Percentiles rank a stretch among this genome's conserved stretches.
Conservation (phyloP, 2,329 filamentous ascomycete species). For the Stylonectria norvegica region DNA sequence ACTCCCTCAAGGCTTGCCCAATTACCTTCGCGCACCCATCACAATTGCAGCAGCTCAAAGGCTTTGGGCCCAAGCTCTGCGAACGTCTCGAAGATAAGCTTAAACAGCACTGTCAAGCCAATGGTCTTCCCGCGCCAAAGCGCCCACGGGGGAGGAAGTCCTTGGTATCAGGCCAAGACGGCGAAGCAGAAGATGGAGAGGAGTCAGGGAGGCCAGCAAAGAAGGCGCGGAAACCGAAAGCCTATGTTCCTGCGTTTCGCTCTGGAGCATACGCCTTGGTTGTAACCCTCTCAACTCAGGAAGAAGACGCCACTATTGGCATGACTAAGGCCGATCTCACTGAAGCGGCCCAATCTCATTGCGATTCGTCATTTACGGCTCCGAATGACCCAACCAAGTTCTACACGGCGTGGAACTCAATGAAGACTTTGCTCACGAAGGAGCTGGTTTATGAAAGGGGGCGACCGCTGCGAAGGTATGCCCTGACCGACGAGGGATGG, state of each 20-base stretch:
- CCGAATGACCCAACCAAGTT: constrained; percentile 65
- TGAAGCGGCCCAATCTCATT: constrained; percentile 65
- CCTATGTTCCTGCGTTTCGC: constrained; percentile 69
- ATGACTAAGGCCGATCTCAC: constrained; percentile 68
- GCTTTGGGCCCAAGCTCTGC: constrained; percentile 70
- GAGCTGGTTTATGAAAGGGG: constrained; percentile 71
- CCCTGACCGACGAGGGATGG: constrained; percentile 74
- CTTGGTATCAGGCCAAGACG: constrained; percentile 24
- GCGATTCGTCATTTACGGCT: constrained; percentile 68
- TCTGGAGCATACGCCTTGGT: constrained; percentile 73
- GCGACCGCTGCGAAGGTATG: constrained; percentile 64
- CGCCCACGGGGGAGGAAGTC: constrained; percentile 47
- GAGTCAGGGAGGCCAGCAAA: constrained; percentile 46
- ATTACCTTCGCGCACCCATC: constrained; percentile 68
- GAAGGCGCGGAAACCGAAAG: constrained; percentile 56
- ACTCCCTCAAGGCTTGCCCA: constrained; percentile 73
- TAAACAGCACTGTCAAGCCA: constrained; percentile 59
- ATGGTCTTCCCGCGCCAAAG: constrained; percentile 66
- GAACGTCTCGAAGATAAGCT: constrained; percentile 62
- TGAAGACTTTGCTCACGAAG: constrained; percentile 71
- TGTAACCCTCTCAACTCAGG: constrained; percentile 59
- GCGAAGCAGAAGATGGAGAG: constrained; percentile 36
- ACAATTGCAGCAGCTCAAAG: constrained; percentile 68
- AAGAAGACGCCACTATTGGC: constrained; percentile 49
- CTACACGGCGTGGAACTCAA: constrained; percentile 80